Conservation (phyloP, 768 basidiomycete species). For the Lactarius sanguifluus region DNA sequence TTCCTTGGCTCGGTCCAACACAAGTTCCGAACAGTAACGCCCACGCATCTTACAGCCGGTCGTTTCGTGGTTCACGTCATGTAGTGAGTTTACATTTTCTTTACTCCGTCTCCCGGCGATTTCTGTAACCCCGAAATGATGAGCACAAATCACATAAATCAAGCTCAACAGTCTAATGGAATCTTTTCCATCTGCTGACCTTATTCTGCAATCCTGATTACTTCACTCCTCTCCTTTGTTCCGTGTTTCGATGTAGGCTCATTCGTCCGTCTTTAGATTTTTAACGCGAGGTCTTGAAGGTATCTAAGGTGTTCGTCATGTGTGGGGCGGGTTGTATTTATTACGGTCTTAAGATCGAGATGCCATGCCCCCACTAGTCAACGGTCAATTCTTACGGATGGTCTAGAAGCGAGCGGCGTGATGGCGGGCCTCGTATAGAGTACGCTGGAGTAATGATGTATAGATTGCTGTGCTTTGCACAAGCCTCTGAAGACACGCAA, state of each 20-base stretch:
- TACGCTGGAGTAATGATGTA: no score
- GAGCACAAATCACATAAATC: constrained; percentile 42
- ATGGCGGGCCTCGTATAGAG: no score
- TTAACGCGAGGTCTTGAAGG: background rate
- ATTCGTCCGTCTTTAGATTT: constrained; percentile 7
- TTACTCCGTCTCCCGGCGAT: background rate
- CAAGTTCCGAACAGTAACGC: background rate
- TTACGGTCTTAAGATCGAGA: no score
- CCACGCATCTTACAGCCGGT: background rate
- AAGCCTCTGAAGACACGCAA: background rate
- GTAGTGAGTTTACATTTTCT: background rate
- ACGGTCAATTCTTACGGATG: background rate
- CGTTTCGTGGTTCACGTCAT: background rate
- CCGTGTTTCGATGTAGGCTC: background rate
- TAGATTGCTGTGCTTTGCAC: background rate
- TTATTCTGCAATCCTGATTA: constrained; percentile 47
- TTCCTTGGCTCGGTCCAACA: background rate
- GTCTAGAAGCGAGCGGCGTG: background rate
- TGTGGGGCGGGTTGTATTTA: no score
- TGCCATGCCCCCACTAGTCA: no score
- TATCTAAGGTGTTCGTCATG: background rate
- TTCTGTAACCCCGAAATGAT: constrained; percentile 33
- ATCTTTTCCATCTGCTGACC: constrained; percentile 43
- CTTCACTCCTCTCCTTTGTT: background rate
- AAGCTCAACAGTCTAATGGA: constrained; percentile 53